These are phyloP conservation scores for Rhododendron vialii DNA, from an alignment of 148 eudicot species.

Conservation along the genomic window DNA sequence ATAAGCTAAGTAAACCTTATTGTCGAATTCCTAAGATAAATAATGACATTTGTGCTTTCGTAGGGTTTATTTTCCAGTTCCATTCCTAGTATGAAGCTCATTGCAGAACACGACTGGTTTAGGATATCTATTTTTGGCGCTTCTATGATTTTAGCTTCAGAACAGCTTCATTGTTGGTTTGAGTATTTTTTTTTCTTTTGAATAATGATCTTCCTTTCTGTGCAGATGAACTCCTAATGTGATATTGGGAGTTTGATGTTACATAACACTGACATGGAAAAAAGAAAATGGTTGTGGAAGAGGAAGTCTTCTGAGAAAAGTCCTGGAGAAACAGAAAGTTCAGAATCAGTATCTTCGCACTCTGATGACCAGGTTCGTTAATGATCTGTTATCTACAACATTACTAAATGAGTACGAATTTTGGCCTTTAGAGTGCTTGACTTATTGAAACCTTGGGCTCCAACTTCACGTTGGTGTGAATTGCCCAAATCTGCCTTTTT, in stretches of 20 bases:
- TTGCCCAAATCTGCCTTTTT: background rate
- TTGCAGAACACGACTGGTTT: background rate
- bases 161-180: background rate
- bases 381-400: background rate
- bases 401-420: background rate
- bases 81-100: background rate
- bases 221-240: conserved; percentile 14
- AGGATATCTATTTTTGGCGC: background rate
- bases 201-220: background rate
- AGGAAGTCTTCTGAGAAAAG: conserved; percentile 59
- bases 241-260: conserved; percentile 2
- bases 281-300: conserved; percentile 81
- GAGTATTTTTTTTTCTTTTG: background rate
- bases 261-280: conserved; percentile 34
- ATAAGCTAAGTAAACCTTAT: conserved; percentile 1
- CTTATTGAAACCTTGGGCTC: background rate
- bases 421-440: background rate
- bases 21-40: background rate
- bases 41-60: background rate
- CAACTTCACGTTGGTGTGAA: background rate
- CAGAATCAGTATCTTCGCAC: conserved; percentile 61
- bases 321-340: conserved; percentile 60
- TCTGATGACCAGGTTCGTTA: conserved; percentile 68
- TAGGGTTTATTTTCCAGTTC: background rate
- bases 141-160: background rate